Evolutionary conservation across 2,329 filamentous ascomycete species (phyloP), one percentile per base, ranked within the genome.

Genomic region (Sclerotinia glacialis): DNA sequence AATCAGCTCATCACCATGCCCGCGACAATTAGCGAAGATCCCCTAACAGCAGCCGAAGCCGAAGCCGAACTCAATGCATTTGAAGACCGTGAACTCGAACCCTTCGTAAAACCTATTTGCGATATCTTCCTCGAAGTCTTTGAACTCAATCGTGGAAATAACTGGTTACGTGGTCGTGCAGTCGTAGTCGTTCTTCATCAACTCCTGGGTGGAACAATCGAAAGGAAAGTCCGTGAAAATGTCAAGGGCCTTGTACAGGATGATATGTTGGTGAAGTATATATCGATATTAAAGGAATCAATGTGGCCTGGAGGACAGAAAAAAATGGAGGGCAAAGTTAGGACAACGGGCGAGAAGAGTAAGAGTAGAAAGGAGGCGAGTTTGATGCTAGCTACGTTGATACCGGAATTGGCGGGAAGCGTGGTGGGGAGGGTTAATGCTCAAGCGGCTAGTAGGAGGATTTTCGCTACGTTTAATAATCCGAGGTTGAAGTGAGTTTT

Each of bases 51-150:
- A 2, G 85, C 88, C 2, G 95, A 98, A 79, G 95, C 93, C 0
- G 93, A 98, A 78, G 94, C 94, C 0, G 95, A 98, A 78, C 82
- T 99, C 59, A 91, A 93, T 67, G 94, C 94, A 0, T 98, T 96
- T 74, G 94, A 98, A 78, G 89, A 91, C 75, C 89, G 88, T 74
- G 92, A 97, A 73, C 83, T 93, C 2, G 93, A 96, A 75, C 95
- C 95, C 0, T 98, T 99, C 74, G 95, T 99, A 74, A 99, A 97
- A 77, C 96, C 95, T 5, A 97, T 99, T 69, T 97, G 93, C 78
- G 95, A 99, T 77, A 89, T 99, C 68, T 99, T 99, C 79, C 85
- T 99, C 21, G 95, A 99, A 76, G 86, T 93, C 0, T 99, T 99
- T 75, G 93, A 97, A 75, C 84, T 99, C 49, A 96, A 97, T 77